Percentiles rank a stretch among this genome's conserved stretches.
Evolutionary conservation across 495 filamentous ascomycete genomes (phyloP).

Genomic region (Hypoxylon fragiforme): DNA sequence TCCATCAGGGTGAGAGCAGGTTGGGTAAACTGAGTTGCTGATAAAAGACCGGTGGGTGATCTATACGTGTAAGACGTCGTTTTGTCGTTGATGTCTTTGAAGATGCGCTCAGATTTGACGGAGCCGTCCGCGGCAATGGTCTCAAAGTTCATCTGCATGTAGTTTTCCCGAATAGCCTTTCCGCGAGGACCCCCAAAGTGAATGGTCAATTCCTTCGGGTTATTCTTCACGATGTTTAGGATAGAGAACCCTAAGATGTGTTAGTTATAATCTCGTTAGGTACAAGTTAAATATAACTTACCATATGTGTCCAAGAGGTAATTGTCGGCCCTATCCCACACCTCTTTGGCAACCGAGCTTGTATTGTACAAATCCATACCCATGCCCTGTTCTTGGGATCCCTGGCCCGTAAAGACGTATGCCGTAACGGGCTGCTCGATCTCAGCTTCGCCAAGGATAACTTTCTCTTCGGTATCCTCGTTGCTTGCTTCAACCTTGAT

Average conservation of each 20-base stretch:
- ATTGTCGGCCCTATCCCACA: conserved; percentile 97
- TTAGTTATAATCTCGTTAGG: conserved; percentile 42
- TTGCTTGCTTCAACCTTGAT: conserved; percentile 97
- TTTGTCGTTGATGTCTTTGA: conserved; percentile 91
- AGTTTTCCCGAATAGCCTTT: conserved; percentile 96
- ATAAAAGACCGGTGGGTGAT: conserved; percentile 92
- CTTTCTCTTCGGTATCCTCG: conserved; percentile 92
- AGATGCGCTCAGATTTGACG: conserved; percentile 98
- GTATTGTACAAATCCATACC: conserved; percentile 97
- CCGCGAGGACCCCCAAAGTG: conserved; percentile 96
- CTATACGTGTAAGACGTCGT: conserved; percentile 96
- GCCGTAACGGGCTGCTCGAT: conserved; percentile 97
- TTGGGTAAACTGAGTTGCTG: conserved; percentile 98
- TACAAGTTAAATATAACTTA: conserved; percentile 47
- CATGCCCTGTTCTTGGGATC: conserved; percentile 98
- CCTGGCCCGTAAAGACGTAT: conserved; percentile 98
- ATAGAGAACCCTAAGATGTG: conserved; percentile 78
- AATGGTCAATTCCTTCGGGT: conserved; percentile 97
- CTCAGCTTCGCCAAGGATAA: conserved; percentile 91
- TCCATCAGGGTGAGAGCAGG: conserved; percentile 98
- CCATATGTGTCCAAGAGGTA: conserved; percentile 99
- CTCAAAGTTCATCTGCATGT: conserved; percentile 99
- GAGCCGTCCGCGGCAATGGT: conserved; percentile 86
- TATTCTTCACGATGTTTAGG: conserved; percentile 98
- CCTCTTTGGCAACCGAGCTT: conserved; percentile 90